Base-by-base conservation (phyloP, 768 basidiomycete genomes). In the Crucibulum laeve region DNA sequence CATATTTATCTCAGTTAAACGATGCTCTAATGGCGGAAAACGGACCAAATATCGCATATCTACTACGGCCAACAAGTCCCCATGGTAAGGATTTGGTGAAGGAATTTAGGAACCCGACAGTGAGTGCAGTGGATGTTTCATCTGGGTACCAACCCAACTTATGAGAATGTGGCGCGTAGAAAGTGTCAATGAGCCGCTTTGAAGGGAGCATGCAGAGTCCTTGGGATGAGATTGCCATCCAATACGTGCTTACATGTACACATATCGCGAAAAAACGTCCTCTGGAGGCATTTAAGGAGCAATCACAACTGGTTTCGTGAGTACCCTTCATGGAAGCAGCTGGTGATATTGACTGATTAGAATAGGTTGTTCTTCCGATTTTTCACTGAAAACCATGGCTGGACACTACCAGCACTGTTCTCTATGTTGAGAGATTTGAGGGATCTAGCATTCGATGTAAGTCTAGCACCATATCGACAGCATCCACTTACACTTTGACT, bases 171-270 rank as follows among this genome's bases (percentile, higher is more conserved):
- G 18, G 30, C 5, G 5, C 32, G n/a, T 42, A 42, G 72, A 65
- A 65, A 25, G 54, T 56, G 18, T 62, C 63, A 13, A 57, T 78
- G 42, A 62, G 61, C 30, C 55, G 52, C 25, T 87, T 84, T 53
- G 73, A 81, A 53, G 84, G 80, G 7, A 74, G 73, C 43, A 77
- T 91, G 56, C 72, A 77, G 43, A 66, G 62, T 37, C 91, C 91
- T 4, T 93, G 90, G 88, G 88, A 90, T 48, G 90, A 91, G 41
- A 84, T 93, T 52, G 80, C 86, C 5, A 78, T 91, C 38, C 83
- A 87, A 57, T 91, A 91, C 59, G 80, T 91, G 14, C 64, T 91
- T 52, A 81, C 84, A 18, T 82, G 86, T 47, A 75, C 77, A 23
- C 77, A 87, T 60, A 74, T 83, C 28, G 82, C 80, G 30, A 84